phyloP scores from a whole-genome alignment of 257 asterid species.

The Verbascum thapsus region DNA sequence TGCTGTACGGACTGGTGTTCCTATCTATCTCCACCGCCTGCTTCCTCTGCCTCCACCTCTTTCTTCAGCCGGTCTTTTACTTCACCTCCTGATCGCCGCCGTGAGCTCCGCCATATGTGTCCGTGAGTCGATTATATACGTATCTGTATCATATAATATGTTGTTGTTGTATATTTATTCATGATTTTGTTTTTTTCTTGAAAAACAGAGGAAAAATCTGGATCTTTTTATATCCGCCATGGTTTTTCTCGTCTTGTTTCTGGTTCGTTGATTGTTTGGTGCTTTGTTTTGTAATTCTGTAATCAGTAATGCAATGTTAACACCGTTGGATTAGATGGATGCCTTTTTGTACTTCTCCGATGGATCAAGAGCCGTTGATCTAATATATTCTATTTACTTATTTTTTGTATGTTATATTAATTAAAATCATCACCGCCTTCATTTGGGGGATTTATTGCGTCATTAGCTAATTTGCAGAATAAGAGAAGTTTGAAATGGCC shows the following conservation, averaged over 20 bases:
- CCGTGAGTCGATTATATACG: too few species aligned
- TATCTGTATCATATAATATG: too few species aligned
- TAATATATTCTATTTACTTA: too few species aligned
- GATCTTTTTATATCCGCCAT: too few species aligned
- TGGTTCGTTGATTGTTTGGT: too few species aligned
- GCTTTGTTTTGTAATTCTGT: neutral
- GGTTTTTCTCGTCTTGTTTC: too few species aligned
- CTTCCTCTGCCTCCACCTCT: constrained; percentile 30
- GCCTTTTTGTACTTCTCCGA: neutral
- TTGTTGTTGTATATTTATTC: too few species aligned
- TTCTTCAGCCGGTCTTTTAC: constrained; percentile 31
- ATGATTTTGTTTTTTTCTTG: too few species aligned
- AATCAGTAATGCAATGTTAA: neutral
- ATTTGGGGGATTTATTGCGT: neutral
- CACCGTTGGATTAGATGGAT: neutral
- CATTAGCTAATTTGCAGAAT: neutral
- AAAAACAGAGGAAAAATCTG: too few species aligned
- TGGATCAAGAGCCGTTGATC: constrained; percentile 10
- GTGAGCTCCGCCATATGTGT: neutral
- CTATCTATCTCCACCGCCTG: constrained; percentile 30
- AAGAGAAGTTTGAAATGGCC: neutral
- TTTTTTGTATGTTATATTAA: too few species aligned
- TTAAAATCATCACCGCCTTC: too few species aligned
- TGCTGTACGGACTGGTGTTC: constrained; percentile 26
- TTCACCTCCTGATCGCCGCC: constrained; percentile 24